Conservation (phyloP, 805 yeast species). For the Ogataea glucozyma region DNA sequence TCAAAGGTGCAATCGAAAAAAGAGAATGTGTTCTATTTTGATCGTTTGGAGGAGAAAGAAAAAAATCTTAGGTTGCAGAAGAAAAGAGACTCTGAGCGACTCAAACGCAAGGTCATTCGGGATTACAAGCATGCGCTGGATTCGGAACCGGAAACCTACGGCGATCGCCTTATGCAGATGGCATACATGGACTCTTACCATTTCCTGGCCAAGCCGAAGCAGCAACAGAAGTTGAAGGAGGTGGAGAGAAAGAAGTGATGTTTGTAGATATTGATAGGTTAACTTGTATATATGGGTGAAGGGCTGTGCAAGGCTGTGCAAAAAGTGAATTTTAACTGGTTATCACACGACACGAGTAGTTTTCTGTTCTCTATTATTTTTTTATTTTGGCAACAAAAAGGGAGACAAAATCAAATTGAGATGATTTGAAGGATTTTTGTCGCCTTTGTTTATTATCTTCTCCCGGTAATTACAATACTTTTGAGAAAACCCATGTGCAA, state of each 20-base stretch:
- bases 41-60: conserved; percentile 38
- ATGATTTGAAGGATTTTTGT: background rate
- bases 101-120: conserved; percentile 26
- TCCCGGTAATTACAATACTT: background rate
- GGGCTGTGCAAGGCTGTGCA: conserved; percentile 10
- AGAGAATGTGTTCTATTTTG: conserved; percentile 33
- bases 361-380: background rate
- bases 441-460: conserved; percentile 6
- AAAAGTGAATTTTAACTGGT: too few relatives aligned
- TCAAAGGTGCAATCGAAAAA: conserved; percentile 42
- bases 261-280: background rate
- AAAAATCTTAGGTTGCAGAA: conserved; percentile 27
- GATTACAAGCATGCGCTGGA: conserved; percentile 30
- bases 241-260: conserved; percentile 20
- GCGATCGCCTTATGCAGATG: conserved; percentile 23
- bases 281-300: conserved; percentile 3
- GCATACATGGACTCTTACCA: conserved; percentile 32
- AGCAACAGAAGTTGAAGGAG: conserved; percentile 26
- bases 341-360: too few relatives aligned
- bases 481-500: conserved; percentile 1
- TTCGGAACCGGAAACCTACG: conserved; percentile 25
- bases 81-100: conserved; percentile 27
- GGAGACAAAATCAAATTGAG: conserved; percentile 5
- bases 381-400: conserved; percentile 1
- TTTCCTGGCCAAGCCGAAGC: conserved; percentile 30